Evolutionary conservation across 108 stramenopile species (phyloP).

Genomic region (Conticribra weissflogii): DNA sequence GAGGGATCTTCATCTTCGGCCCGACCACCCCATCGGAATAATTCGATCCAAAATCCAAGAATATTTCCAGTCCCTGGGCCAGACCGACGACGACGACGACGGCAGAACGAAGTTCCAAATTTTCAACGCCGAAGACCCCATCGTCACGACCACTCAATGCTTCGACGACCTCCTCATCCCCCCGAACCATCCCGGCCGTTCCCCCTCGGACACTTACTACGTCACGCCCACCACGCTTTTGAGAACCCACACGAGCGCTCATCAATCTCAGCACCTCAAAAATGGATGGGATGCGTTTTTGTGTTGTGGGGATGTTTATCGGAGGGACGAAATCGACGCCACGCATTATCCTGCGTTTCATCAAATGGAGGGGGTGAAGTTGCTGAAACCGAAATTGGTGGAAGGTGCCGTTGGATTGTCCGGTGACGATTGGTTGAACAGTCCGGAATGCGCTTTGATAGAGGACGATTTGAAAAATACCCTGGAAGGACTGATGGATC

Average conservation of each 20-base stretch:
- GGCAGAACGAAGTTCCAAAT: slow-evolving; percentile 35
- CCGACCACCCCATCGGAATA: slow-evolving; percentile 85
- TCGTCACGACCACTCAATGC: slow-evolving; percentile 61
- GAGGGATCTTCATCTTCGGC: slow-evolving; percentile 64
- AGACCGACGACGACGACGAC: slow-evolving; percentile 19
- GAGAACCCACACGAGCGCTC: slow-evolving; percentile 94
- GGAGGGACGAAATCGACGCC: slow-evolving; percentile 95
- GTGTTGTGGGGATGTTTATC: slow-evolving; percentile 95
- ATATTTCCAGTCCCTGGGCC: slow-evolving; percentile 58
- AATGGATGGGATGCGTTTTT: slow-evolving; percentile 78
- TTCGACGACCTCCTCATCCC: slow-evolving; percentile 83
- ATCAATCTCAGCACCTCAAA: slow-evolving; percentile 82
- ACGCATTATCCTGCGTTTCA: slow-evolving; percentile 99
- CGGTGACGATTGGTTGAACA: slow-evolving; percentile 19
- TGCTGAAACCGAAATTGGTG: slow-evolving; percentile 58
- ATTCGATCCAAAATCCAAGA: slow-evolving; percentile 87
- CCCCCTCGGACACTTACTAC: slow-evolving; percentile 94
- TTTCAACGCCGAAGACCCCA: slow-evolving; percentile 53
- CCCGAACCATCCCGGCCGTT: slow-evolving; percentile 86
- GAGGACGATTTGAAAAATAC: slow-evolving; percentile 69
- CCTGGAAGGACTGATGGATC: slow-evolving; percentile 81
- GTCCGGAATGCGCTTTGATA: slow-evolving; percentile 34
- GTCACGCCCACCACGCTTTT: slow-evolving; percentile 72
- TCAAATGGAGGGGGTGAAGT: slow-evolving; percentile 98
- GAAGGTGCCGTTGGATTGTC: slow-evolving; percentile 63